A percentile compares a stretch with the other conserved stretches of the same genome.
These are phyloP conservation scores for Marchantia paleacea DNA, from an alignment of 225 moss, liverwort and hornwort species.

Conservation along the genomic window DNA sequence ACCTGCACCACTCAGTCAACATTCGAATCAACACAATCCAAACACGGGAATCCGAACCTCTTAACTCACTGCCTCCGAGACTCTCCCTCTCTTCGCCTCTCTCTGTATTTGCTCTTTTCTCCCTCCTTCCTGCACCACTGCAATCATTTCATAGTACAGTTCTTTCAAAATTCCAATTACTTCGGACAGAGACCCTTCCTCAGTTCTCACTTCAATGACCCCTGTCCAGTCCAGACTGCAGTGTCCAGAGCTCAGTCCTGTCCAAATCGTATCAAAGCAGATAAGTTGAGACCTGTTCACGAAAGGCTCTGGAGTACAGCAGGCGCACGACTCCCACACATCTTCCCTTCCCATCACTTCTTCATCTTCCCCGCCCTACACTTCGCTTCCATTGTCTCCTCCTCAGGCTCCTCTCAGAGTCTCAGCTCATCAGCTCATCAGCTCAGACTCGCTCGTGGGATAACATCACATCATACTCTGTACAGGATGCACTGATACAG, in stretches of 20 bases:
- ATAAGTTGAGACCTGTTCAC: not conserved
- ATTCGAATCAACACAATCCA: not conserved
- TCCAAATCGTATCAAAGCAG: not conserved
- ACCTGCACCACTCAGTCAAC: not conserved
- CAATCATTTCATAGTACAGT: slow-evolving; percentile 3
- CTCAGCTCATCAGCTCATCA: not conserved
- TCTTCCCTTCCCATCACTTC: not conserved
- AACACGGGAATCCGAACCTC: not conserved
- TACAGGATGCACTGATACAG: not conserved
- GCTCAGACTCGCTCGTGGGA: not conserved
- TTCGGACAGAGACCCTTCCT: not conserved
- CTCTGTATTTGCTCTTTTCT: too few relatives aligned
- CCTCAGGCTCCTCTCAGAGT: not conserved
- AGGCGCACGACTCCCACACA: not conserved
- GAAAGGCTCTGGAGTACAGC: not conserved
- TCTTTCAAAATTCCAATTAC: not conserved
- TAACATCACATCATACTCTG: not conserved
- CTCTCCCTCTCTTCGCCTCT: too few relatives aligned
- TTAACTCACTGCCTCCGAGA: not conserved
- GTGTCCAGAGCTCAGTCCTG: not conserved
- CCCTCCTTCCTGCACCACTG: not conserved
- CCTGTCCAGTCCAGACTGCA: not conserved
- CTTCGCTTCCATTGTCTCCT: not conserved
- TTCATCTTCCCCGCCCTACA: not conserved
- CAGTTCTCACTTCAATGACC: not conserved